phyloP scores from a whole-genome alignment of 805 yeast species.

The Saturnispora serradocipensis region DNA sequence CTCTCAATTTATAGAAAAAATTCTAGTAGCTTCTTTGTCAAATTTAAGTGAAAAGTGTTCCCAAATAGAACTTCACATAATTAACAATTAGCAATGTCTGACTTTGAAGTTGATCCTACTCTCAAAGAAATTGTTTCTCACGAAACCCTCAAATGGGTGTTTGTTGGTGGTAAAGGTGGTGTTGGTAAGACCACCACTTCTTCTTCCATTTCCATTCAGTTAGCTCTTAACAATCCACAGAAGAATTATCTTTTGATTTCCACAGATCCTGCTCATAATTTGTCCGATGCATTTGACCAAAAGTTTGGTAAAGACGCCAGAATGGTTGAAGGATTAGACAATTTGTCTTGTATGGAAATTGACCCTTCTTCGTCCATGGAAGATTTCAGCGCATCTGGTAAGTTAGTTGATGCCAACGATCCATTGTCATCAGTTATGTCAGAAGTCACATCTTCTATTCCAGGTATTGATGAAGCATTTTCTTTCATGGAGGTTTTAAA shows the following conservation, averaged over 20 bases:
- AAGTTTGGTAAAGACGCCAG: conserved; percentile 97
- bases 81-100: conserved; percentile 24
- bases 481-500: conserved; percentile 97
- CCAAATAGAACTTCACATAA: conserved; percentile 36
- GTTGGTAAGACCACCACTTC: conserved; percentile 98
- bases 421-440: conserved; percentile 70
- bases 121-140: conserved; percentile 53
- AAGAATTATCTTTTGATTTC: conserved; percentile 84
- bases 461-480: conserved; percentile 97
- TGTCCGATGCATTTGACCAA: conserved; percentile 97
- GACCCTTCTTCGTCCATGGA: conserved; percentile 92
- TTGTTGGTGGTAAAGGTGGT: conserved; percentile 99
- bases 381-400: conserved; percentile 46
- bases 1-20: not conserved
- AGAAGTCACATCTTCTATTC: conserved; percentile 89
- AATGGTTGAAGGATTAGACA: conserved; percentile 78
- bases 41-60: not conserved
- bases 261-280: conserved; percentile 97
- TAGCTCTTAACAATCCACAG: conserved; percentile 71
- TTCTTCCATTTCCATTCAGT: conserved; percentile 87
- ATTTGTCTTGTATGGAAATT: conserved; percentile 95
- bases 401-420: conserved; percentile 42
- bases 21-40: not conserved
- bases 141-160: conserved; percentile 84
- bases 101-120: conserved; percentile 62